These are phyloP conservation scores for Salix arbutifolia DNA, from an alignment of 345 rosid species.

Conservation along the genomic window DNA sequence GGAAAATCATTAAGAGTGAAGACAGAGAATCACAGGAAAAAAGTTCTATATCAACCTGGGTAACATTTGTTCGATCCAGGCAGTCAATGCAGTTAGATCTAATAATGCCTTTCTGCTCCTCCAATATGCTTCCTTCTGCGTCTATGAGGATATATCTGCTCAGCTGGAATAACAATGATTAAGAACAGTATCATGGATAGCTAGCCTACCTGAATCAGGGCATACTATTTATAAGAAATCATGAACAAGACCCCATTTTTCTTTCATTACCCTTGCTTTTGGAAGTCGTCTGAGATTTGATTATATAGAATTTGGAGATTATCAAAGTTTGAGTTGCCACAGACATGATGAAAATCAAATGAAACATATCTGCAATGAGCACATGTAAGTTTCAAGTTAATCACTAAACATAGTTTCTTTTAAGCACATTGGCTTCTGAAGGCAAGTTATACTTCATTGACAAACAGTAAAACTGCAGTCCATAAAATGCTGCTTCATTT, in stretches of 20 bases:
- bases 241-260: slow-evolving; percentile 5
- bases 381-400: slow-evolving; percentile 4
- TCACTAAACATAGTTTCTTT: neutral
- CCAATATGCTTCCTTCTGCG: slow-evolving; percentile 55
- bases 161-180: slow-evolving; percentile 58
- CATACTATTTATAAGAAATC: slow-evolving; percentile 6
- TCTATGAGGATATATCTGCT: slow-evolving; percentile 86
- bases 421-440: neutral
- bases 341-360: slow-evolving; percentile 79
- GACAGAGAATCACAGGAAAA: neutral
- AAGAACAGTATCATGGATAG: slow-evolving; percentile 36
- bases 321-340: slow-evolving; percentile 81
- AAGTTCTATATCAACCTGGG: slow-evolving; percentile 57
- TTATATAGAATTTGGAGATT: slow-evolving; percentile 68
- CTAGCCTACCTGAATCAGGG: slow-evolving; percentile 27
- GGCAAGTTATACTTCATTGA: neutral
- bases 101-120: slow-evolving; percentile 83
- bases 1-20: neutral
- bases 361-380: slow-evolving; percentile 60
- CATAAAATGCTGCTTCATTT: neutral
- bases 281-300: slow-evolving; percentile 63
- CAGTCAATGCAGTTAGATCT: slow-evolving; percentile 96
- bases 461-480: neutral
- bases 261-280: slow-evolving; percentile 75
- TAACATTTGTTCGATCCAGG: slow-evolving; percentile 95